These are phyloP conservation scores for Solanum sitiens DNA, from an alignment of 257 asterid genomes.

Conservation along the genomic window DNA sequence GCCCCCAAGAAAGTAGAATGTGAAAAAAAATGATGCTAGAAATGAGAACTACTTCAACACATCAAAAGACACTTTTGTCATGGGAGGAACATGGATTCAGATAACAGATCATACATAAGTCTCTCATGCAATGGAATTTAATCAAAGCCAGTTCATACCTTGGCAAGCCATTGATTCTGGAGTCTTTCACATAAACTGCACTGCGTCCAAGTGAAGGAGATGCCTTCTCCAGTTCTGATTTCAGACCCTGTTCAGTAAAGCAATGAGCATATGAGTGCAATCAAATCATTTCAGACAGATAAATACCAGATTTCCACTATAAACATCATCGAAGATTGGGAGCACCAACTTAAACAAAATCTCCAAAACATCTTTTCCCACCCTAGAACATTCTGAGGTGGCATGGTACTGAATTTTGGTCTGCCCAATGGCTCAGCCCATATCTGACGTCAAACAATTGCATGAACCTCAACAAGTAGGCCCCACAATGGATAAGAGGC, in stretches of 20 bases:
- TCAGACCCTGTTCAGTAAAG: slow-evolving; percentile 55
- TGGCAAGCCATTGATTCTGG: slow-evolving; percentile 85
- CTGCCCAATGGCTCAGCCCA: not conserved
- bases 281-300: not conserved
- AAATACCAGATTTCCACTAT: not conserved
- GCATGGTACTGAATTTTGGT: not conserved
- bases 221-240: slow-evolving; percentile 92
- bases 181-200: slow-evolving; percentile 81
- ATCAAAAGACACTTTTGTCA: not conserved
- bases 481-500: not conserved
- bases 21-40: not conserved
- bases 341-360: not conserved
- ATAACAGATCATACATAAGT: not conserved
- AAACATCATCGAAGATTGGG: not conserved
- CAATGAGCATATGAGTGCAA: not conserved
- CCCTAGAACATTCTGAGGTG: not conserved
- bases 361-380: not conserved
- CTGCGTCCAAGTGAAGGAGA: slow-evolving; percentile 96
- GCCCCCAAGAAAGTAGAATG: not conserved
- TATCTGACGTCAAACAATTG: not conserved
- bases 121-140: not conserved
- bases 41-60: not conserved
- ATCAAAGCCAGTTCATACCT: slow-evolving; percentile 35
- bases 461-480: not conserved
- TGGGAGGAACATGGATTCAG: not conserved